These are phyloP conservation scores for Rhypophila decipiens DNA, from an alignment of 495 filamentous ascomycete genomes.

Conservation along the genomic window DNA sequence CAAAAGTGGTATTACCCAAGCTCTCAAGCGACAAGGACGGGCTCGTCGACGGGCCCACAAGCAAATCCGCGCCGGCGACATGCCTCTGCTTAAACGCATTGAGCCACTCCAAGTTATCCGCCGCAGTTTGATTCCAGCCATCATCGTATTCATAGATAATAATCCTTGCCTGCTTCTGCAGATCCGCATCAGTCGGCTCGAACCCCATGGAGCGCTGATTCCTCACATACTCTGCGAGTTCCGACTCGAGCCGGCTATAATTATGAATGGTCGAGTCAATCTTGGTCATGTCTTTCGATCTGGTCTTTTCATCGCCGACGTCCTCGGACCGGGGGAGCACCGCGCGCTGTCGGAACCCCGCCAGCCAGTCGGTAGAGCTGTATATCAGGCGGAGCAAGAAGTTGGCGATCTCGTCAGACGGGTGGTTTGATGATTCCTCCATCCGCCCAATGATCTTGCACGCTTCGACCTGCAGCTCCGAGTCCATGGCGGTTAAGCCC, in stretches of 20 bases:
- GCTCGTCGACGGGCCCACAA: conserved; percentile 9
- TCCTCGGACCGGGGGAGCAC: conserved; percentile 46
- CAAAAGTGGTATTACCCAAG: background rate
- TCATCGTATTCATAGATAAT: conserved; percentile 62
- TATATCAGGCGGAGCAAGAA: conserved; percentile 44
- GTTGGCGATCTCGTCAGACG: conserved; percentile 38
- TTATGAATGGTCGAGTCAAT: conserved; percentile 50
- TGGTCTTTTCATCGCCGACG: conserved; percentile 32
- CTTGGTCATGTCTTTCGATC: conserved; percentile 43
- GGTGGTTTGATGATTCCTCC: conserved; percentile 36
- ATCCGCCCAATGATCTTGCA: conserved; percentile 44
- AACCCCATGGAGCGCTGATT: conserved; percentile 42
- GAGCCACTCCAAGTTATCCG: conserved; percentile 60
- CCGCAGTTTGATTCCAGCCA: conserved; percentile 65
- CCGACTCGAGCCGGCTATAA: conserved; percentile 49
- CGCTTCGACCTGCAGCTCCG: conserved; percentile 46
- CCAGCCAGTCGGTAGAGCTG: conserved; percentile 37
- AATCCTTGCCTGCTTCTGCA: conserved; percentile 57
- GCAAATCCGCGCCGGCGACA: conserved; percentile 4
- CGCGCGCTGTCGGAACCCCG: conserved; percentile 41
- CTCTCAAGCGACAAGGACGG: conserved; percentile 12
- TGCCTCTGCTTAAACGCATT: conserved; percentile 38
- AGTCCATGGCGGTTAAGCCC: conserved; percentile 47
- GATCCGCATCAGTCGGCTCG: conserved; percentile 52
- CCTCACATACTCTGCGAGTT: conserved; percentile 52